phyloP scores from a whole-genome alignment of 1,284 basidiomycete genomes.

The Trametes polyzona region DNA sequence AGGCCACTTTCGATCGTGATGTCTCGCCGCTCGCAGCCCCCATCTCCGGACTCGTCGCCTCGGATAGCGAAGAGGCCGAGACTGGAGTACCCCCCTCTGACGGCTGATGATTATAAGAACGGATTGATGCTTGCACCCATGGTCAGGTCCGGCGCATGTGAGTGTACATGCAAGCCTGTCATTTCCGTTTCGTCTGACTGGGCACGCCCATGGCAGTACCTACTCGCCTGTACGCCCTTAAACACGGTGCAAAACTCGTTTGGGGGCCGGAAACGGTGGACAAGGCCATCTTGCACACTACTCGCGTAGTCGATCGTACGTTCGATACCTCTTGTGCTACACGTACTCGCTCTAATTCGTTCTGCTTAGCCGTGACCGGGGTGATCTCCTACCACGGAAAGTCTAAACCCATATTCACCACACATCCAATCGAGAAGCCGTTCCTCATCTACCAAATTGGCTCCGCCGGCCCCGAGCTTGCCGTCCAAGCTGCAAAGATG shows the following conservation, averaged over 20 bases:
- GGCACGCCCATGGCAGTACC: conserved; percentile 58
- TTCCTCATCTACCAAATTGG: conserved; percentile 94
- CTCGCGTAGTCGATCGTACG: conserved; percentile 85
- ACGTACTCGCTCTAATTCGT: conserved; percentile 1
- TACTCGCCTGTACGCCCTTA: conserved; percentile 84
- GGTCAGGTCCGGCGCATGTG: conserved; percentile 91
- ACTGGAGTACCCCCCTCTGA: conserved; percentile 52
- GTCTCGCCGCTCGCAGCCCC: conserved; percentile 57
- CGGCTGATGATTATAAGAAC: conserved; percentile 72
- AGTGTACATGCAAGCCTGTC: conserved; percentile 38
- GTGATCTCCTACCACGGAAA: conserved; percentile 88
- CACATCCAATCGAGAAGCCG: conserved; percentile 93
- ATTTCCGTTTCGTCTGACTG: conserved; percentile 7
- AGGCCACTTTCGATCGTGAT: conserved; percentile 37
- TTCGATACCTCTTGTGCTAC: conserved; percentile 23
- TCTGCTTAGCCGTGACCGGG: conserved; percentile 72
- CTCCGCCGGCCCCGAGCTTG: conserved; percentile 85
- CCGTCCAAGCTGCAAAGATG: conserved; percentile 87
- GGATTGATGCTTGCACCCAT: conserved; percentile 92
- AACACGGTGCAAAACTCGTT: conserved; percentile 93
- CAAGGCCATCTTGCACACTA: conserved; percentile 89
- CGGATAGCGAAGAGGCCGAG: conserved; percentile 59
- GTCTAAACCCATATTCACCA: conserved; percentile 86
- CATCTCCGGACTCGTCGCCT: conserved; percentile 47
- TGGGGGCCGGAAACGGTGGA: conserved; percentile 99